Evolutionary conservation across 2,329 filamentous ascomycete species (phyloP).

Genomic region (Bertia moriformis): DNA sequence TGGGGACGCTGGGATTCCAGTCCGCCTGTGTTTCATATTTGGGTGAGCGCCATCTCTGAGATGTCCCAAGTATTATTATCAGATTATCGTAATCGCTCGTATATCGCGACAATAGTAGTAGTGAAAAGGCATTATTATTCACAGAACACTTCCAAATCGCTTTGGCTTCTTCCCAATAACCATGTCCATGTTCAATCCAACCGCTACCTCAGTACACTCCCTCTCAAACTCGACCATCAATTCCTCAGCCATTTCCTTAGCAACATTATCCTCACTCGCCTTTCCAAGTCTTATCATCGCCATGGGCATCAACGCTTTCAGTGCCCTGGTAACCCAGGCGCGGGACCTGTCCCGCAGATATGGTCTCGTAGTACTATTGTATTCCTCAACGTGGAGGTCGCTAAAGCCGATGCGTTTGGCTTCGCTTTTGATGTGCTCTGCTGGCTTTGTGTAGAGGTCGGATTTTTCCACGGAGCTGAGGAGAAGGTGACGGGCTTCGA

Average conservation of each 20-base stretch:
- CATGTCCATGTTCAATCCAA: neutral
- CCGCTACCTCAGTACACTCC: neutral
- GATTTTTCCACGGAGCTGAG: neutral
- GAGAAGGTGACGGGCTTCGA: neutral
- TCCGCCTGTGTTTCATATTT: no score
- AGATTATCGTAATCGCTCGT: neutral
- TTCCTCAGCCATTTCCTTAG: neutral
- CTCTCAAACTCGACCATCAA: neutral
- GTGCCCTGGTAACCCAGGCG: neutral
- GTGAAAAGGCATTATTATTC: neutral
- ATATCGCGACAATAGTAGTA: no score
- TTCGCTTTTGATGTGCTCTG: neutral
- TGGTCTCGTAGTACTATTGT: neutral
- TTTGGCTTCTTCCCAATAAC: neutral
- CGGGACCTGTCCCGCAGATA: neutral
- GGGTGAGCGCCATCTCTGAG: no score
- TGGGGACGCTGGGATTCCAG: no score
- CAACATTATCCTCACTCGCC: neutral
- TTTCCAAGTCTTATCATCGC: neutral
- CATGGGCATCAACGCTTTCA: neutral
- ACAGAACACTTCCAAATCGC: no score
- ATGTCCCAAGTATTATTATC: neutral
- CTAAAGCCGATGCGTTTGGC: no score
- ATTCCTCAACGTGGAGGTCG: no score
- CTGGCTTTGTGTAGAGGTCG: neutral